These are phyloP conservation scores for Mycena epipterygia DNA, from an alignment of 768 basidiomycete species.

Conservation along the genomic window DNA sequence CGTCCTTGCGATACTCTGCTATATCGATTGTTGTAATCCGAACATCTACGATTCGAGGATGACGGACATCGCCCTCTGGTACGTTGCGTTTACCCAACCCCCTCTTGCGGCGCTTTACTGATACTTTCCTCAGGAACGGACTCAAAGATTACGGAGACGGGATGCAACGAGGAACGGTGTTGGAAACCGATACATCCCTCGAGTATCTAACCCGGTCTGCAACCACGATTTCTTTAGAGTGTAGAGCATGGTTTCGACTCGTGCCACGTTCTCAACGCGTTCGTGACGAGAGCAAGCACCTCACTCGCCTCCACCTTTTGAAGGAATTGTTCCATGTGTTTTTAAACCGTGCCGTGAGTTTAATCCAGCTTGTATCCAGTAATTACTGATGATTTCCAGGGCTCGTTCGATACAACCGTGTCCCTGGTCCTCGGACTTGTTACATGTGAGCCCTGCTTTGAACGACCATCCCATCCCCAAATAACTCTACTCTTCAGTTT, in stretches of 20 bases:
- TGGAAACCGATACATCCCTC: not conserved
- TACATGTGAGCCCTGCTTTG: constrained; percentile 36
- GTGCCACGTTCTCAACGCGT: not conserved
- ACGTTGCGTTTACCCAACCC: not conserved
- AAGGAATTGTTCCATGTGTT: constrained; percentile 47
- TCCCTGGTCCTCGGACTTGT: constrained; percentile 45
- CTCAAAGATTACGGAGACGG: constrained; percentile 34
- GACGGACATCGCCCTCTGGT: constrained; percentile 40
- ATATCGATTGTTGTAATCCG: constrained; percentile 8
- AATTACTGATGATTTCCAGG: constrained; percentile 22
- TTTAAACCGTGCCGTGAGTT: constrained; percentile 43
- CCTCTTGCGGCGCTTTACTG: not conserved
- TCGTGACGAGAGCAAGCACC: constrained; percentile 36
- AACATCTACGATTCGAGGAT: constrained; percentile 7
- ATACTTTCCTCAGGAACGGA: constrained; percentile 30
- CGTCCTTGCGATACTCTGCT: constrained; percentile 37
- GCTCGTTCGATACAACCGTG: constrained; percentile 46
- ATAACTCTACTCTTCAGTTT: constrained; percentile 31
- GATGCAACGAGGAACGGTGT: not conserved
- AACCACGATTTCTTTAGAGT: constrained; percentile 4
- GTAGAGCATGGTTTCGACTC: constrained; percentile 6
- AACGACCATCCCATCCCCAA: no score
- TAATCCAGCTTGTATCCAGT: not conserved
- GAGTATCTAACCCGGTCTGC: not conserved
- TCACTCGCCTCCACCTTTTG: constrained; percentile 41